Evolutionary conservation across 192 early-diverging fungal genomes (phyloP).

Genomic region (Coemansia sp.): DNA sequence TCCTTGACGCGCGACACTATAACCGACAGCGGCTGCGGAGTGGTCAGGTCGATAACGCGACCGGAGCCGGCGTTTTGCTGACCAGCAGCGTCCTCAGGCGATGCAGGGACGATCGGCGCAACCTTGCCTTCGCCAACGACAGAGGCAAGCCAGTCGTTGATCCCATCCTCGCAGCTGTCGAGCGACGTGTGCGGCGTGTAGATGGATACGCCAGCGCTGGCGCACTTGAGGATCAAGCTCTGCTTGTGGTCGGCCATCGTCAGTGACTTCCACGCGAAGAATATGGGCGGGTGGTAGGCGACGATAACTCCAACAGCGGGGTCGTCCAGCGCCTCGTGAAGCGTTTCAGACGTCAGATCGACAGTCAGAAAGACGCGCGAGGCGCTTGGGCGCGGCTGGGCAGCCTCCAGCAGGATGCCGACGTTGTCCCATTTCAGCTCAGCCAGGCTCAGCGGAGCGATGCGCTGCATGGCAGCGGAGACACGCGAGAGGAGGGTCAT

Average conservation of each 20-base stretch:
- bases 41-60: slow-evolving; percentile 27
- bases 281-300: slow-evolving; percentile 93
- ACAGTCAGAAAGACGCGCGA: slow-evolving; percentile 86
- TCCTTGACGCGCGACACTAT: slow-evolving; percentile 35
- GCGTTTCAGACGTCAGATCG: slow-evolving; percentile 78
- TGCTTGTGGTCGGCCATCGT: slow-evolving; percentile 75
- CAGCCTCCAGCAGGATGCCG: slow-evolving; percentile 84
- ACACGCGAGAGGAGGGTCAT: slow-evolving; percentile 45
- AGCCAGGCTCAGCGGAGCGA: slow-evolving; percentile 82
- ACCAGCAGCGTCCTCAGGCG: slow-evolving; percentile 22
- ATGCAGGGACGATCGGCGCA: slow-evolving; percentile 44
- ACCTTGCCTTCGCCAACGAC: slow-evolving; percentile 38
- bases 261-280: slow-evolving; percentile 77
- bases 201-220: slow-evolving; percentile 83
- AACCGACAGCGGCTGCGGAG: slow-evolving; percentile 21
- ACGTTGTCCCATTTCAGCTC: slow-evolving; percentile 90
- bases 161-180: slow-evolving; percentile 76
- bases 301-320: slow-evolving; percentile 82
- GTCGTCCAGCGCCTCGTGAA: slow-evolving; percentile 76
- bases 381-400: slow-evolving; percentile 69
- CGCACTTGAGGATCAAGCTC: slow-evolving; percentile 74
- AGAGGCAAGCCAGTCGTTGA: slow-evolving; percentile 89
- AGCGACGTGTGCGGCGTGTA: slow-evolving; percentile 90
- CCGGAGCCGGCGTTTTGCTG: slow-evolving; percentile 44
- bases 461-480: slow-evolving; percentile 70